Evolutionary conservation across 768 basidiomycete genomes (phyloP).

Genomic region (Multifurca ochricompacta): DNA sequence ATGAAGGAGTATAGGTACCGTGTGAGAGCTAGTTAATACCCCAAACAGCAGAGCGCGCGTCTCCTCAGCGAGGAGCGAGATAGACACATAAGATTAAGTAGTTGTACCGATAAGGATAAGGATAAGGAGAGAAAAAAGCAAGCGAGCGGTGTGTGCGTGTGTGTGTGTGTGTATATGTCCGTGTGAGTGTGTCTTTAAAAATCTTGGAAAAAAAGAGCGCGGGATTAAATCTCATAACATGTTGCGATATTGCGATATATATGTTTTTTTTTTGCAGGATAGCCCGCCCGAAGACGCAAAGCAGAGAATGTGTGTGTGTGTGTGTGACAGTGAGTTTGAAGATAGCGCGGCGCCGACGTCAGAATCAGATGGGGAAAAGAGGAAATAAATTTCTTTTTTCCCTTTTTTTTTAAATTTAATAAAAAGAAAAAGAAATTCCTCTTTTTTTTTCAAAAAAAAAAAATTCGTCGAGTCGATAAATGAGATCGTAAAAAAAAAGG

Average conservation of each 20-base stretch:
- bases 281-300: too few relatives aligned
- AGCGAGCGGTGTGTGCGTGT: too few relatives aligned
- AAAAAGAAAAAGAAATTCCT: too few relatives aligned
- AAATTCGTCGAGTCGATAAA: background rate
- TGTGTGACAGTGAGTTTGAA: background rate
- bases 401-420: too few relatives aligned
- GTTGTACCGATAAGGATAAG: background rate
- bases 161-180: too few relatives aligned
- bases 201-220: constrained; percentile 6
- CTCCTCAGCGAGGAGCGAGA: background rate
- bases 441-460: too few relatives aligned
- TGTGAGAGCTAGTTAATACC: background rate
- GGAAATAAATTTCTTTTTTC: too few relatives aligned
- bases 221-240: constrained; percentile 1
- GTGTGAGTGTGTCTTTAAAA: too few relatives aligned
- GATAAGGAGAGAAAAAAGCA: too few relatives aligned
- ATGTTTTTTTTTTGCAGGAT: too few relatives aligned
- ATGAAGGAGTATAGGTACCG: background rate
- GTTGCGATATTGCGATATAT: background rate
- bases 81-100: constrained; percentile 2
- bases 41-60: background rate
- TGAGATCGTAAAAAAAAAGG: background rate
- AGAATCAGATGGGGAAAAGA: background rate
- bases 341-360: constrained; percentile 9
- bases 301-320: background rate